These are phyloP conservation scores for Protoeuglena noctilucae DNA, from an alignment of 139 green algal species.

Conservation along the genomic window DNA sequence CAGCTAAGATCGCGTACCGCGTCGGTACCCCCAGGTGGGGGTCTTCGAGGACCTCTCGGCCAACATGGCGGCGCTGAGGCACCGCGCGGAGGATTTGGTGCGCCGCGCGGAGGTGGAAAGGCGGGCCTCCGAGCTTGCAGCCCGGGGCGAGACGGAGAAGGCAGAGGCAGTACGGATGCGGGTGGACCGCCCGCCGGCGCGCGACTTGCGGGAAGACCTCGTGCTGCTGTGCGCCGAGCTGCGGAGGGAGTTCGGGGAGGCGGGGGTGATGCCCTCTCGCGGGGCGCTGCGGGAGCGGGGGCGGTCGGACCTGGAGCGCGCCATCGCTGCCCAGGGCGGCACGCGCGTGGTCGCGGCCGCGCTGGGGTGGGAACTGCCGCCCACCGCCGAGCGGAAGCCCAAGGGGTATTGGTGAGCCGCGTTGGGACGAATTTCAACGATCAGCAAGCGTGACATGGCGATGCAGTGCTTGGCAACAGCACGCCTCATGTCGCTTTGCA, in stretches of 20 bases:
- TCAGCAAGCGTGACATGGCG: no score
- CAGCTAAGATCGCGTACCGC: no score
- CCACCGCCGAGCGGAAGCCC: no score
- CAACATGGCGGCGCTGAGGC: conserved; percentile 37
- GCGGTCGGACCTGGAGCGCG: conserved; percentile 30
- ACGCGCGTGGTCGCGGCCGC: conserved; percentile 5
- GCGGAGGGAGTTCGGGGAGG: conserved; percentile 19
- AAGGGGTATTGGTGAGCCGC: conserved; percentile 39
- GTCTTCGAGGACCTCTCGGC: conserved; percentile 36
- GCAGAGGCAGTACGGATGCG: conserved; percentile 5
- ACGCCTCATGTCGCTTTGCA: no score
- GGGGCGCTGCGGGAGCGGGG: conserved; percentile 17
- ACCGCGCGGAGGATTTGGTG: conserved; percentile 20
- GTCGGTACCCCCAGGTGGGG: no score
- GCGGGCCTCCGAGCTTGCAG: conserved; percentile 10
- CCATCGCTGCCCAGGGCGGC: conserved; percentile 30
- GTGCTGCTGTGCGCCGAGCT: conserved; percentile 24
- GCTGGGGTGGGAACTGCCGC: background rate
- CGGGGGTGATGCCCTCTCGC: conserved; percentile 16
- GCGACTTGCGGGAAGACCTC: conserved; percentile 23
- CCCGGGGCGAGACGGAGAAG: conserved; percentile 4
- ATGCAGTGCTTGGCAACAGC: no score
- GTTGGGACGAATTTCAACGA: no score
- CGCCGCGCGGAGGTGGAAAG: conserved; percentile 6
- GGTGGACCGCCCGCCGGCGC: conserved; percentile 7